Evolutionary conservation across 805 yeast species (phyloP).

Genomic region (Saccharomycopsis lassenensis): DNA sequence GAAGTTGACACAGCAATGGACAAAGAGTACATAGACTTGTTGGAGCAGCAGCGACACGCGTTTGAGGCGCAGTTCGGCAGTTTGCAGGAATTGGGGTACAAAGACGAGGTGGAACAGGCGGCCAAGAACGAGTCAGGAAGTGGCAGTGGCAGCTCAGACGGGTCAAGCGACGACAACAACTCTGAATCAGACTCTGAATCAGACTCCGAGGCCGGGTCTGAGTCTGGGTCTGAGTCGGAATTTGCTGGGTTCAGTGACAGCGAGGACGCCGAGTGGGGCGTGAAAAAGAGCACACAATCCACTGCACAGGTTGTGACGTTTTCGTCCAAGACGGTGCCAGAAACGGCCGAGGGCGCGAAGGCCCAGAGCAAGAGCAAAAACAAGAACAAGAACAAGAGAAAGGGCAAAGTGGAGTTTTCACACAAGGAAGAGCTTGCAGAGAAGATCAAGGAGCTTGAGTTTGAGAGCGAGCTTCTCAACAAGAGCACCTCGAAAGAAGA

Average conservation of each 20-base stretch:
- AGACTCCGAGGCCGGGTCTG: constrained; percentile 8
- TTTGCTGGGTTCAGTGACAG: constrained; percentile 22
- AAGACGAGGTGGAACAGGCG: constrained; percentile 26
- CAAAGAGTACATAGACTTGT: constrained; percentile 3
- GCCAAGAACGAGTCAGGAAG: too few species aligned
- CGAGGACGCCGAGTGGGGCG: constrained; percentile 20
- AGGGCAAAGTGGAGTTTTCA: constrained; percentile 52
- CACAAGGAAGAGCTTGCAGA: constrained; percentile 24
- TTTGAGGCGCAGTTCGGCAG: constrained; percentile 59
- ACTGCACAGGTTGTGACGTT: constrained; percentile 32
- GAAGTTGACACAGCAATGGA: too few species aligned
- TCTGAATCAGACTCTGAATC: too few species aligned
- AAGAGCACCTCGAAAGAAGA: constrained; percentile 29
- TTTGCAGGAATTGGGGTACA: constrained; percentile 41
- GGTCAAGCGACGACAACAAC: constrained; percentile 1
- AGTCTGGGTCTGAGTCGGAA: constrained; percentile 17
- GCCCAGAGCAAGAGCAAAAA: constrained; percentile 35
- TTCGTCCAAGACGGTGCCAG: constrained; percentile 1
- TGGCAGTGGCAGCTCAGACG: constrained; percentile 7
- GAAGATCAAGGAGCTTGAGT: constrained; percentile 27
- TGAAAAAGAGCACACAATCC: constrained; percentile 7
- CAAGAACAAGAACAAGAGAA: constrained; percentile 33
- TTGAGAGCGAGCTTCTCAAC: constrained; percentile 20
- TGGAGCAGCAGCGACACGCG: constrained; percentile 43
- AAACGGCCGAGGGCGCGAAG: not conserved